Evolutionary conservation across 192 early-diverging fungal genomes (phyloP), one percentile per base, ranked within the genome.

Genomic region (Backusella tuberculispora): DNA sequence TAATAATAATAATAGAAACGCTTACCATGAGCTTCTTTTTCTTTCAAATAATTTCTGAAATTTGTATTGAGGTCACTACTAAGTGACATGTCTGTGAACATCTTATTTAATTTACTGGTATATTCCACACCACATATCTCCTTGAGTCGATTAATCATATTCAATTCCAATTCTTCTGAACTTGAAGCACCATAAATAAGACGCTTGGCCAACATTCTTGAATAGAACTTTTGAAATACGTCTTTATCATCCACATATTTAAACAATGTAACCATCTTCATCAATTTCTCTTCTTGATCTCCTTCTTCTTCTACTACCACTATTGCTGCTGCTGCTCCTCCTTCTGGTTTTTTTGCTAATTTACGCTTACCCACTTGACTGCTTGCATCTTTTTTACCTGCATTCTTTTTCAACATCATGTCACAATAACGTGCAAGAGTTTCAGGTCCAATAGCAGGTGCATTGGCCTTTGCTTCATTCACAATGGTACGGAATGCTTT

Each of bases 201-300:
- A 13, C 95, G 87, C 74, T 94, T 95, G 4, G 94, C 95, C 29
- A 96, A 84, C 76, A 90, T 86, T 19, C 93, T 84, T 6, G 93
- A 89, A 74, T 96, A 96, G 72, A 95, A 95, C 82, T 95, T 95
- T 84, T 96, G 95, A 83, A 94, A 96, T 1, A 96, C 83, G 72
- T 96, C 95, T 73, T 96, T 96, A 71, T 96, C 95, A 60, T 95
- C 92, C 19, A 96, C 87, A 79, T 95, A 96, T 60, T 93, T 91
- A 81, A 96, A 96, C 9, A 96, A 13, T 26, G 68, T 75, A 0
- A 74, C 42, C 43, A 56, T 65, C 8, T 46, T 41, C 37, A 37
- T 82, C 38, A 69, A 4, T 41, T 82, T 68, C 80, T 93, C 94
- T 76, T 90, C 83, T 29, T 84, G 76, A 7, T 82, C 76, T 21